Conservation (phyloP, 345 rosid genomes). For the Euphorbia pulcherrima region DNA sequence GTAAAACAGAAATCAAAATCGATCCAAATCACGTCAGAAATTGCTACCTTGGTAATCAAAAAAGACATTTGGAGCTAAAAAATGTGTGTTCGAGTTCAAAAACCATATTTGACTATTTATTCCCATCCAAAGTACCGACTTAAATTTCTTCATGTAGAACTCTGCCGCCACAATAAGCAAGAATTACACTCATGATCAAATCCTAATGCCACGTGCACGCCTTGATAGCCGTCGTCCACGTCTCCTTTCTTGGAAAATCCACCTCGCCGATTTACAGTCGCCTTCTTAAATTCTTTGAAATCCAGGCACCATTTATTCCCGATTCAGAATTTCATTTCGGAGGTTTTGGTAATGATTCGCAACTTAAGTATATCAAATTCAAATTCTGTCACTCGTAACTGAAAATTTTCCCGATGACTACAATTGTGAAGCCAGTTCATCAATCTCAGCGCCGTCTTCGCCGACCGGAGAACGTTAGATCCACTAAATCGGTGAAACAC, state of each 20-base stretch:
- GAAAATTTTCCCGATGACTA: neutral
- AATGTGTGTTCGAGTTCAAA: too few species aligned
- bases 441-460: neutral
- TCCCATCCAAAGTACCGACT: neutral
- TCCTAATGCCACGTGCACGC: neutral
- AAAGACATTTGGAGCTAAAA: too few species aligned
- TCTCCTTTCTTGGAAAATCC: neutral
- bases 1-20: too few species aligned
- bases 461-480: neutral
- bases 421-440: neutral
- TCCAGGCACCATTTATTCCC: neutral
- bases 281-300: neutral
- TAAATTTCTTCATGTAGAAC: too few species aligned
- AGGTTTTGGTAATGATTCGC: too few species aligned
- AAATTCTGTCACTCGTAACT: neutral
- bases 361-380: neutral
- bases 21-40: too few species aligned
- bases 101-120: too few species aligned
- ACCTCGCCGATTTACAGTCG: neutral
- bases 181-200: neutral
- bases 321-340: too few species aligned
- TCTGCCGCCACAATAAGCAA: neutral
- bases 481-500: neutral
- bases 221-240: neutral
- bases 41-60: too few species aligned